A percentile compares a stretch with the other conserved stretches of the same genome.
phyloP scores from a whole-genome alignment of 2,329 filamentous ascomycete genomes.

The Fusarium sp. region DNA sequence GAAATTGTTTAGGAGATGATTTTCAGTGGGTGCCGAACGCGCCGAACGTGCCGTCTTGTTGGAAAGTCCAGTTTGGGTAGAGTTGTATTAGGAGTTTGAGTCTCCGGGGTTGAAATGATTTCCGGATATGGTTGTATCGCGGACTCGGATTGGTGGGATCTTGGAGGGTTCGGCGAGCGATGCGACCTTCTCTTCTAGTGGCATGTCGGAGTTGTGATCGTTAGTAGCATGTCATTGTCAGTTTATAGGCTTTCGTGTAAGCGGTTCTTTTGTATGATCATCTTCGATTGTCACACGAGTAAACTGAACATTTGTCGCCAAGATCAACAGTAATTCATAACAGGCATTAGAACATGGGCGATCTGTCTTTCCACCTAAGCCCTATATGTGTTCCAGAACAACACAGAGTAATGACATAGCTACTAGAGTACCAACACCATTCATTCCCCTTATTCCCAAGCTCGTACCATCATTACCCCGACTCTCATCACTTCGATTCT shows the following conservation, averaged over 20 bases:
- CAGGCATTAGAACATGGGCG: too few species aligned
- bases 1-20: not conserved
- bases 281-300: too few species aligned
- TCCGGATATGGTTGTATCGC: conserved; percentile 27
- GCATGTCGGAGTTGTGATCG: not conserved
- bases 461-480: conserved; percentile 25
- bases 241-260: too few species aligned
- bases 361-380: not conserved
- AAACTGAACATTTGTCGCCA: too few species aligned
- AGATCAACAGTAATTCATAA: too few species aligned
- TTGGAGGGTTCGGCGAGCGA: not conserved
- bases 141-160: conserved; percentile 30
- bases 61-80: not conserved
- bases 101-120: conserved; percentile 20
- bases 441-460: not conserved
- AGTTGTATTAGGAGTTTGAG: not conserved
- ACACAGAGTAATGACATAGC: conserved; percentile 15
- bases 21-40: conserved; percentile 9
- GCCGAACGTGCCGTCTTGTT: not conserved
- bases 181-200: conserved; percentile 4
- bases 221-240: not conserved
- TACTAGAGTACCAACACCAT: not conserved
- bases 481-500: conserved; percentile 4
- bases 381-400: not conserved
- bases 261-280: not conserved